Evolutionary conservation across 768 basidiomycete genomes (phyloP), one percentile per base, ranked within the genome.

Genomic region (Imleria badia): DNA sequence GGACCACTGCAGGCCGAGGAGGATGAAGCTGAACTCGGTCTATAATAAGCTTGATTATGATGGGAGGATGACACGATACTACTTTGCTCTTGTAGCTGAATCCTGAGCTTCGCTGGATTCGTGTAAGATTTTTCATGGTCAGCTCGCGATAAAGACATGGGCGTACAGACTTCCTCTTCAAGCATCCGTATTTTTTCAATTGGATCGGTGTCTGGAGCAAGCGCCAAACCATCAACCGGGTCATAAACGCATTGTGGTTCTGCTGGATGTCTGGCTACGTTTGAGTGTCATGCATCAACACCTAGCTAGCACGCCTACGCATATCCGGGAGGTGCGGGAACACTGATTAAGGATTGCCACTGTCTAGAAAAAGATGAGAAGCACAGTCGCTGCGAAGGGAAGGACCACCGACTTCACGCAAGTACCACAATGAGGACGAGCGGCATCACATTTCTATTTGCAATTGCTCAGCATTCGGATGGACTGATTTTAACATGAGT

Each of bases 191-290:
- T 90, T 68, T 86, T 89, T 56, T 90, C 87, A 13, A 82, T 62
- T n/a, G 89, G 89, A 69, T 92, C 87, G 13, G 81, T 83, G 55
- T 91, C 88, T 45, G 89, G 81, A 20, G 87, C 85, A 36, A 93
- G 79, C 9, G 83, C 78, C 35, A 92, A 70, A 17, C 91, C 91
- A 68, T 93, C 91, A 15, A 92, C 85, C 3, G 90, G 91, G 71
- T 94, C 91, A 67, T 94, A 94, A 11, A 82, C 82, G 63, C 91
- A 94, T 63, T 87, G 86, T 9, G 91, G 91, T 68, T 91, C 89
- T 11, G 81, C 75, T n/a, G 91, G 91, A 71, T 94, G 91, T 22
- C 89, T 91, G 61, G 31, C 38, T 59, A 45, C 60, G 43, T 45
- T 45, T 59, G 45, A 63, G 52, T 15, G 45, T 11, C 29, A 23